phyloP scores from a whole-genome alignment of 768 basidiomycete genomes.

The Suillus alpinus region DNA sequence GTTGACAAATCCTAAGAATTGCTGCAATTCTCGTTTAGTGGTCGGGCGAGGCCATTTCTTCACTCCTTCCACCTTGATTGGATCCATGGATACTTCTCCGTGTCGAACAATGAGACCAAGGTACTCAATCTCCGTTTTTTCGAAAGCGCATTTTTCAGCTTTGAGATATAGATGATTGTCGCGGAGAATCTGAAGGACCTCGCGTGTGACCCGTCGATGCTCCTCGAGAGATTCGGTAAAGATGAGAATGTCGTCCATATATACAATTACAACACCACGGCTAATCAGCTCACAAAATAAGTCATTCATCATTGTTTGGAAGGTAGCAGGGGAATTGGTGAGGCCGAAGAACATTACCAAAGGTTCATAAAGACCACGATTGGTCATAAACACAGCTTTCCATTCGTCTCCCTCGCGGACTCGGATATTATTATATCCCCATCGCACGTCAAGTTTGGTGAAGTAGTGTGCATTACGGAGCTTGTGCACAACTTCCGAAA shows the following conservation, averaged over 20 bases:
- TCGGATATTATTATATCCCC: constrained; percentile 32
- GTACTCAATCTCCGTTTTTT: constrained; percentile 20
- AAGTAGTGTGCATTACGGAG: constrained; percentile 18
- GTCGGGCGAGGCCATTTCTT: constrained; percentile 1
- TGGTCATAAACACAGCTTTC: constrained; percentile 33
- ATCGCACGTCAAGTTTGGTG: constrained; percentile 28
- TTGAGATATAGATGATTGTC: constrained; percentile 31
- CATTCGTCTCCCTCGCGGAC: constrained; percentile 27
- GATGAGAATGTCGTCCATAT: constrained; percentile 43
- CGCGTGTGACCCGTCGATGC: constrained; percentile 14
- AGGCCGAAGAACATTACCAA: constrained; percentile 23
- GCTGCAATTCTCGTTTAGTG: constrained; percentile 33
- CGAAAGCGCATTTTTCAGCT: constrained; percentile 36
- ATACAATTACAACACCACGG: constrained; percentile 32
- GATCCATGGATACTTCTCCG: constrained; percentile 8
- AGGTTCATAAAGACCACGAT: constrained; percentile 22
- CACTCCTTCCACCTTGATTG: constrained; percentile 3
- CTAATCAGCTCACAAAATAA: constrained; percentile 22
- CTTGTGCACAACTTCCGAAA: constrained; percentile 20
- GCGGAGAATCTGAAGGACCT: constrained; percentile 20
- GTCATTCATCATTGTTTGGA: constrained; percentile 33
- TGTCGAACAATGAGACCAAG: constrained; percentile 32
- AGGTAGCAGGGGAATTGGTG: constrained; percentile 36
- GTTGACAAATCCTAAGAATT: constrained; percentile 42
- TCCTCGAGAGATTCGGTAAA: constrained; percentile 26